These are phyloP conservation scores for Ormosia emarginata DNA, from an alignment of 306 rosid species.

Conservation along the genomic window DNA sequence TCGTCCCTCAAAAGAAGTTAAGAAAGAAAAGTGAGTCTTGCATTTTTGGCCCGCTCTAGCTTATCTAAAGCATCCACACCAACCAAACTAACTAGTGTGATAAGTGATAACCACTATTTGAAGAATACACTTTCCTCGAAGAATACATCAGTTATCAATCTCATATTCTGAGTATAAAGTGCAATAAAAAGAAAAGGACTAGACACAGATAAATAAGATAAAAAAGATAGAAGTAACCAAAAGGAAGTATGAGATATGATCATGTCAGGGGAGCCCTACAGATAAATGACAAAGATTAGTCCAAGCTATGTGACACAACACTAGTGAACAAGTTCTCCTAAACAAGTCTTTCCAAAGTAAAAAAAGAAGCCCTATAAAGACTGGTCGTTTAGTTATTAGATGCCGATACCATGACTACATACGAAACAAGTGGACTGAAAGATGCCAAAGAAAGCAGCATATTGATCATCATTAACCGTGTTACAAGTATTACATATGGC, in stretches of 20 bases:
- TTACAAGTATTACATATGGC: not conserved
- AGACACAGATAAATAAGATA: not conserved
- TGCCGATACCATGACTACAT: not conserved
- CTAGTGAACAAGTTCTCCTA: not conserved
- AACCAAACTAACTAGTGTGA: constrained; percentile 8
- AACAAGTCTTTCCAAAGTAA: not conserved
- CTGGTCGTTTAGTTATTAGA: not conserved
- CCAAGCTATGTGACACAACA: not conserved
- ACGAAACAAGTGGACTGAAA: not conserved
- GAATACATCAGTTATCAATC: not conserved
- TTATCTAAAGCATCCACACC: constrained; percentile 3
- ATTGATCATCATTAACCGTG: not conserved
- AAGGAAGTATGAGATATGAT: not conserved
- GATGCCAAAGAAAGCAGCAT: not conserved
- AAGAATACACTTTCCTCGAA: not conserved
- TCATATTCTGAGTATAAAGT: not conserved
- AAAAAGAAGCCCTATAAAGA: not conserved
- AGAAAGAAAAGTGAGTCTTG: constrained; percentile 1
- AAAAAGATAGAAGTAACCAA: not conserved
- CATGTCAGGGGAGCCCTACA: not conserved
- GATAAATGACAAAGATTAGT: not conserved
- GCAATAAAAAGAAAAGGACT: not conserved
- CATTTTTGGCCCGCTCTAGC: not conserved
- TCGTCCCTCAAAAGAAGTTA: not conserved
- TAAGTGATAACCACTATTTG: not conserved